Evolutionary conservation across 352 stramenopile species (phyloP).

Genomic region (Pythium aristosporum): DNA sequence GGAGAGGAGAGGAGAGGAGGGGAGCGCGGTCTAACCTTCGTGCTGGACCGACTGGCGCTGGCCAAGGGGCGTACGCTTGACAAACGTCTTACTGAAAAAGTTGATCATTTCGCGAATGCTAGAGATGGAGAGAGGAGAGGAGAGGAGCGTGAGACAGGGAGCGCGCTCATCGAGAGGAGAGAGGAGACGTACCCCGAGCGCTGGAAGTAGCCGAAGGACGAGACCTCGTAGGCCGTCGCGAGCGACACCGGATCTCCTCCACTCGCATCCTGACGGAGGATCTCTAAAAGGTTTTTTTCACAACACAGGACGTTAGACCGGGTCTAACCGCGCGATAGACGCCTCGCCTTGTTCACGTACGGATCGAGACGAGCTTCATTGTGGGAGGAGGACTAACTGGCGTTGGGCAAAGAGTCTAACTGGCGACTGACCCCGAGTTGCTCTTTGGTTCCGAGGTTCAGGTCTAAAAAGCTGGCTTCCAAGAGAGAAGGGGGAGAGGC

Average conservation of each 20-base stretch:
- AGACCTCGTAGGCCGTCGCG: slow-evolving; percentile 67
- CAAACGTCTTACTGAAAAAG: slow-evolving; percentile 99
- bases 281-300: slow-evolving; percentile 36
- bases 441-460: not conserved
- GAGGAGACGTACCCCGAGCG: slow-evolving; percentile 56
- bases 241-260: slow-evolving; percentile 68
- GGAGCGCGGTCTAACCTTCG: slow-evolving; percentile 66
- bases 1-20: not conserved
- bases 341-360: slow-evolving; percentile 30
- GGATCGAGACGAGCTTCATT: slow-evolving; percentile 89
- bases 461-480: slow-evolving; percentile 20
- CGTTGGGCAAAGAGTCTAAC: slow-evolving; percentile 4
- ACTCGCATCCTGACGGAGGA: slow-evolving; percentile 65
- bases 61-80: slow-evolving; percentile 95
- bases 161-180: not conserved
- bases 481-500: slow-evolving; percentile 10
- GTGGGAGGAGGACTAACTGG: slow-evolving; percentile 1
- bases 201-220: slow-evolving; percentile 86
- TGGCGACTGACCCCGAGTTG: not conserved
- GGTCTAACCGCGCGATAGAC: not conserved
- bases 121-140: slow-evolving; percentile 1
- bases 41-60: slow-evolving; percentile 98
- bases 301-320: slow-evolving; percentile 4
- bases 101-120: slow-evolving; percentile 98
- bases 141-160: slow-evolving; percentile 11